Evolutionary conservation across 2,329 filamentous ascomycete species (phyloP), one percentile per base, ranked within the genome.

Genomic region (Cladosporium sp.): DNA sequence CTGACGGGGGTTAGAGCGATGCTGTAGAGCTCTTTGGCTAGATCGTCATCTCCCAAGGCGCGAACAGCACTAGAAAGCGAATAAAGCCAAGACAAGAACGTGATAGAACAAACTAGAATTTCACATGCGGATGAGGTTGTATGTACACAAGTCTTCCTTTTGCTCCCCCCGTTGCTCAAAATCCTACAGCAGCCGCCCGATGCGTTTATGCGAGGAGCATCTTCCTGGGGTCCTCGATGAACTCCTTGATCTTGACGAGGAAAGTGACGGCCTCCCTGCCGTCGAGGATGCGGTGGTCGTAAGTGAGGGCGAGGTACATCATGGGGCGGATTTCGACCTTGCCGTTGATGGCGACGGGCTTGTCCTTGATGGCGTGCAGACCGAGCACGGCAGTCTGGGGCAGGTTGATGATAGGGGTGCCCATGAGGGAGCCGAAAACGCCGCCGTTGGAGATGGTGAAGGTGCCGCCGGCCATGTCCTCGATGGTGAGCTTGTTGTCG

Each of bases 301-400:
- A 98, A 11, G 93, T 98, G 55, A 98, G 80, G 40, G 93, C 93
- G 59, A 98, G 82, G 72, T 95, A 97, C 93, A 98, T 98, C 90
- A 98, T 97, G 74, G 93, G 93, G 61, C 93, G 83, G 62, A 95
- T 88, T 72, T 96, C 91, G 54, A 97, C 79, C 77, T 96, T 95
- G 66, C 93, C 93, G 66, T 97, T 90, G 57, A 97, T 78, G 22
- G 81, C 92, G 49, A 96, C 84, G 2, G 92, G 84, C 65, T 87
- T 88, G 52, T 98, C 90, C 77, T 98, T 98, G 74, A 96, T 96
- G 43, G 92, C 90, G 70, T 98, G 92, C 18, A 96, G 84, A 60
- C 92, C 92, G 54, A 96, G 81, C 9, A 96, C 91, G 54, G 89
- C 81, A 55, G 87, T 92, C 70, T 97, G 92, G 11, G 92, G 92